Evolutionary conservation across 208 protist genomes (phyloP), one percentile per base, ranked within the genome.

Genomic region (Trypanosoma vivax): DNA sequence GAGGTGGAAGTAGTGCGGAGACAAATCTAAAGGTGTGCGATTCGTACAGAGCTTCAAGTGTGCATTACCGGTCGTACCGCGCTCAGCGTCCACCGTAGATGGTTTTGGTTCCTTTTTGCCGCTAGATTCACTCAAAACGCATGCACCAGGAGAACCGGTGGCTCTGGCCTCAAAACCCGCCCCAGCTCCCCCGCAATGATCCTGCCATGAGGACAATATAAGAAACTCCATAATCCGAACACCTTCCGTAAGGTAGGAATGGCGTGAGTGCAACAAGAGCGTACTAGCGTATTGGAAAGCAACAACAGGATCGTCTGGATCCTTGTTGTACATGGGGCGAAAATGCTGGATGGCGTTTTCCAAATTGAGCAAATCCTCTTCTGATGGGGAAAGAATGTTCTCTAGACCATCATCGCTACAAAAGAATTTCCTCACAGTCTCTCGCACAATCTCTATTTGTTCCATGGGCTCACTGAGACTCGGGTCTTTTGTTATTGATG

Each of bases 1-100:
- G 16, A 92, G 62, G 56, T 92, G 83, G 50, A 88, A 92, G 59
- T 88, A 65, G 40, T 79, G 73, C 19, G 82, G 41, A 5, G 58
- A 54, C n/a, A 86, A 33, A 57, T 79, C 70, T 43, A 35, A 10
- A 51, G 13, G 29, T 21, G 50, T 23, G 29, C 11, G 13, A n/a
- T 19, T 31, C 35, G 25, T 62, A 37, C 57, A 14, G 54, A 34
- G 40, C 39, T 29, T n/a, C 27, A 4, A 9, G 9, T 49, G 14
- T 31, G 11, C 45, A 28, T 18, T 5, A n/a, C n/a, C n/a, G n/a
- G n/a, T n/a, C n/a, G n/a, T n/a, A n/a, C n/a, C n/a, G n/a, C n/a
- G n/a, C n/a, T n/a, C n/a, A n/a, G n/a, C n/a, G n/a, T n/a, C n/a
- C n/a, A n/a, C n/a, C n/a, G n/a, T n/a, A n/a, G n/a, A n/a, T n/a